These are phyloP conservation scores for Termitomyces sp. DNA, from an alignment of 768 basidiomycete species.

Conservation along the genomic window DNA sequence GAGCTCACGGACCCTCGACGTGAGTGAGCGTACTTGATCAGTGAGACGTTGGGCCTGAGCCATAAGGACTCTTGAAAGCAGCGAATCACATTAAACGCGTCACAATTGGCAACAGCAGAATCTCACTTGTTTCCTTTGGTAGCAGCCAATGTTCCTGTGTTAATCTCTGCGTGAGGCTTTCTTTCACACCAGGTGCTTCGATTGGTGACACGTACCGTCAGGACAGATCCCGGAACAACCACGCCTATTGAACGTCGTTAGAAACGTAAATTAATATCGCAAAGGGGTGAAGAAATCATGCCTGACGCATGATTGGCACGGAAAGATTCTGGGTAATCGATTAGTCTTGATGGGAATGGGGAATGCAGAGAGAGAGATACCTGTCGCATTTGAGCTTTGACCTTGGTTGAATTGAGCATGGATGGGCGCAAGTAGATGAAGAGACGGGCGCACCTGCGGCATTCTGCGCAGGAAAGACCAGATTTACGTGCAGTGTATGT, in stretches of 20 bases:
- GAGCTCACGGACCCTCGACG: slow-evolving; percentile 39
- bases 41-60: slow-evolving; percentile 44
- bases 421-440: background rate
- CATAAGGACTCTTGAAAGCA: slow-evolving; percentile 42
- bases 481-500: slow-evolving; percentile 27
- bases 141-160: slow-evolving; percentile 42
- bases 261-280: background rate
- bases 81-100: background rate
- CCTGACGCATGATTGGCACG: slow-evolving; percentile 52
- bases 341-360: background rate
- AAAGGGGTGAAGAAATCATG: background rate
- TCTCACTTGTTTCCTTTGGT: slow-evolving; percentile 56
- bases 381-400: slow-evolving; percentile 58
- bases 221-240: slow-evolving; percentile 53
- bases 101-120: background rate
- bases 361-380: slow-evolving; percentile 9
- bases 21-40: slow-evolving; percentile 43
- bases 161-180: background rate
- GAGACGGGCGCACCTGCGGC: slow-evolving; percentile 34
- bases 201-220: slow-evolving; percentile 29
- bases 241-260: slow-evolving; percentile 25
- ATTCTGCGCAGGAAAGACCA: slow-evolving; percentile 50
- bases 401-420: slow-evolving; percentile 20
- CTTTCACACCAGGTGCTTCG: background rate
- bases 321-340: slow-evolving; percentile 36